A percentile compares a stretch with the other conserved stretches of the same genome.
Evolutionary conservation across 2,329 filamentous ascomycete species (phyloP).

Genomic region (Diaporthe longicolla): DNA sequence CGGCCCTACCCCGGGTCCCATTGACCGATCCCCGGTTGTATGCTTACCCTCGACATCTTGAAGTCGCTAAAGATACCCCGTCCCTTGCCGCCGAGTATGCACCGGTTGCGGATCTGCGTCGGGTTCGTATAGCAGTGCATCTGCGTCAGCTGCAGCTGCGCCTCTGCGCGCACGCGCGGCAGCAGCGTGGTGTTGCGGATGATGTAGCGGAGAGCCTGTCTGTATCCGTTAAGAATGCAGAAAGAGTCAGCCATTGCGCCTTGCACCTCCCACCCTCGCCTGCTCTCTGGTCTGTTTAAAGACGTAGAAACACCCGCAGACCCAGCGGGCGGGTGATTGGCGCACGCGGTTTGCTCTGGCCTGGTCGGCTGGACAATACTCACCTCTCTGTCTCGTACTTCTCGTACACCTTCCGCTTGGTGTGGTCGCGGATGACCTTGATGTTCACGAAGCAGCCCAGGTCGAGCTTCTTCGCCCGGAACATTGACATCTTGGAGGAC

Average conservation of each 20-base stretch:
- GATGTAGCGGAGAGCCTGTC: constrained; percentile 93
- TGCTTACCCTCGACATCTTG: constrained; percentile 86
- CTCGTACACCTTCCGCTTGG: constrained; percentile 94
- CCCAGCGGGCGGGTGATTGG: not conserved
- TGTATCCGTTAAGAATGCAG: constrained; percentile 52
- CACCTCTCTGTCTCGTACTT: constrained; percentile 91
- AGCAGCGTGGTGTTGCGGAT: constrained; percentile 93
- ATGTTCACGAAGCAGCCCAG: constrained; percentile 90
- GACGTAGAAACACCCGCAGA: no score
- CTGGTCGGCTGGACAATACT: constrained; percentile 36
- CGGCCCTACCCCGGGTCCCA: not conserved
- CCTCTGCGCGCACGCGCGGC: constrained; percentile 85
- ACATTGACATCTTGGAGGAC: constrained; percentile 79
- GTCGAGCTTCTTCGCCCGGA: constrained; percentile 91
- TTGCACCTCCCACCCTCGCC: not conserved
- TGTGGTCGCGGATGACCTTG: constrained; percentile 91
- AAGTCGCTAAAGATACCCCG: constrained; percentile 95
- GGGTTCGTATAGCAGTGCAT: constrained; percentile 97
- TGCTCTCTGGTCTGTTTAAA: not conserved
- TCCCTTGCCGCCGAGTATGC: constrained; percentile 90
- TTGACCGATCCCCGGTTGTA: not conserved
- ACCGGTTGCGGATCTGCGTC: constrained; percentile 95
- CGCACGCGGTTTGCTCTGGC: not conserved
- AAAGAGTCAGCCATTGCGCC: not conserved
- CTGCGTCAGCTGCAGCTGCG: constrained; percentile 91